Base-by-base conservation (phyloP, 1,284 basidiomycete genomes). In the Cutaneotrichosporon sp. region DNA sequence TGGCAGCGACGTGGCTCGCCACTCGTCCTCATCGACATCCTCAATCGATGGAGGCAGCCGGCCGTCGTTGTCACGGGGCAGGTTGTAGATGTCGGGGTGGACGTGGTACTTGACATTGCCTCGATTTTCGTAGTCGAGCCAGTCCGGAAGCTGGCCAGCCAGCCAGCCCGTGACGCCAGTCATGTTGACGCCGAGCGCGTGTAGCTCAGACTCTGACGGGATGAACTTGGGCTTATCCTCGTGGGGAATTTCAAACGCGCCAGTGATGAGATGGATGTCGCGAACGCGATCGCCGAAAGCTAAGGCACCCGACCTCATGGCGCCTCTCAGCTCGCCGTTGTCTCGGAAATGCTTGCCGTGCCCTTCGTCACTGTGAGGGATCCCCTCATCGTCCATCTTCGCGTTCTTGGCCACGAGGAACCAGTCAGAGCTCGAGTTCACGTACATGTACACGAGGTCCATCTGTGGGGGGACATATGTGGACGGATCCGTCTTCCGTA, bases 321-420 rank as follows among this genome's bases (percentile, higher is more conserved):
- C 61, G 10, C 68, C 68, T 31, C 67, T 48, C 22, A 72, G 54
- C 56, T 72, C 70, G 32, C 69, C 69, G 46, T 72, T 72, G 51
- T 72, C 70, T 17, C 70, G 48, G 62, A 61, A 72, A 42, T 66
- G 65, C 22, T 59, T 52, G 19, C 44, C 54, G 20, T 52, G 55
- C 4, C 61, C 64, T 22, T 47, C 47, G n/a, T 46, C 38, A 11
- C 44, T 19, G 17, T 16, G 11, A 16, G 35, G 19, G 24, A 62
- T 16, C 1, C 61, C 62, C 47, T 71, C 67, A 19, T 46, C 34
- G 12, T 39, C 48, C 7, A 57, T 60, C n/a, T 62, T 54, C 6
- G 38, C 42, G 10, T 53, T 31, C 57, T 63, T 56, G 14, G 57
- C 68, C 1, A 46, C 43, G 12, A 53, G 55, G 17, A 71, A 62